Conservation (phyloP, 352 stramenopile species). For the Globisporangium paddicum region DNA sequence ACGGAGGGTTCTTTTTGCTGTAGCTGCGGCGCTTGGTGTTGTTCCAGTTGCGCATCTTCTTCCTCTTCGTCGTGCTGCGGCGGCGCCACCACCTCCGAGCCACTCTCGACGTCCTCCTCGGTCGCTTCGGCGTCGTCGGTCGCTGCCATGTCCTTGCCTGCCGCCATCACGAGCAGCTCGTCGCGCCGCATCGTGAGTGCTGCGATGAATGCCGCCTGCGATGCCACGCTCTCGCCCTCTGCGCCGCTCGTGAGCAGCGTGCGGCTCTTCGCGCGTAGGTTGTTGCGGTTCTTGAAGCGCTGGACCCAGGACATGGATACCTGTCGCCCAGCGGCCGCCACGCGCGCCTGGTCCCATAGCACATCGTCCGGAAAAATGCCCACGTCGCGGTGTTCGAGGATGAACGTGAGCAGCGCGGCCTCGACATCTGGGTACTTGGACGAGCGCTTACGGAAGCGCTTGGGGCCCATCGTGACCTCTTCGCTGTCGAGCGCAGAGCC, state of each 20-base stretch:
- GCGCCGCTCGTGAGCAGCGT: neutral
- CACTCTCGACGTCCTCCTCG: neutral
- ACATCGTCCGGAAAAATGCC: constrained; percentile 7
- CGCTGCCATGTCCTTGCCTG: neutral
- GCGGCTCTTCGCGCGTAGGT: constrained; percentile 3
- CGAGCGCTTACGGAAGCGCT: constrained; percentile 12
- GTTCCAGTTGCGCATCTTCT: too few species aligned
- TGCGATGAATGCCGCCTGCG: constrained; percentile 1
- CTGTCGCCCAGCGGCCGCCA: neutral
- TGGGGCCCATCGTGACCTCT: constrained; percentile 4
- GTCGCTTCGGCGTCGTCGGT: neutral
- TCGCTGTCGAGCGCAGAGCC: constrained; percentile 5
- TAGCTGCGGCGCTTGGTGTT: neutral
- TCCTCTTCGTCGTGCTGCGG: neutral
- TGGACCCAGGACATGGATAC: constrained; percentile 17
- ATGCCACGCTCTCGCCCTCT: neutral
- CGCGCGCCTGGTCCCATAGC: constrained; percentile 8
- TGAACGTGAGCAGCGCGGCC: constrained; percentile 12
- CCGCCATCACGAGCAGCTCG: constrained; percentile 3
- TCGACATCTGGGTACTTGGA: constrained; percentile 14
- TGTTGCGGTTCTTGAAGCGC: constrained; percentile 14
- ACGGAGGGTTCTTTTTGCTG: neutral
- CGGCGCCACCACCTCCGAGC: neutral
- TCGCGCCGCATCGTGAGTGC: constrained; percentile 9
- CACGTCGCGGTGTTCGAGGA: constrained; percentile 5